phyloP scores from a whole-genome alignment of 2,329 filamentous ascomycete species.

The Gnomoniopsis sp. region DNA sequence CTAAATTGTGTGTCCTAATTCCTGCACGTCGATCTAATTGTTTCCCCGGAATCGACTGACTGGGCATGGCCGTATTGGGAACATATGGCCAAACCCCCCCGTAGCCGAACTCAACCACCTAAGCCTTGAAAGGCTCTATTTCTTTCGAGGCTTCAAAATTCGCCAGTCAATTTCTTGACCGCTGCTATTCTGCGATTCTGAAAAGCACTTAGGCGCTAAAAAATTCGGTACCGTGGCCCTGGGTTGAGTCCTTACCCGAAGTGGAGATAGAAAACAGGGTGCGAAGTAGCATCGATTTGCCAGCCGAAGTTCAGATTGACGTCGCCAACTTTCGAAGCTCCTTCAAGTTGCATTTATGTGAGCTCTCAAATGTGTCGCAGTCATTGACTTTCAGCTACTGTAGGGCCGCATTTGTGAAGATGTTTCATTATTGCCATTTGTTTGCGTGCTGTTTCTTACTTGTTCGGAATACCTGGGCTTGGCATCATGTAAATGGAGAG shows the following conservation, averaged over 20 bases:
- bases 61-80: too few relatives aligned
- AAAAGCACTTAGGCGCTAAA: not conserved
- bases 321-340: not conserved
- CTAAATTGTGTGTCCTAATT: too few relatives aligned
- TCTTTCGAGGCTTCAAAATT: not conserved
- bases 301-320: not conserved
- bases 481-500: not conserved
- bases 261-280: not conserved
- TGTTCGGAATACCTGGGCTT: not conserved
- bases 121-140: not conserved
- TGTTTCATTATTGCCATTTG: not conserved
- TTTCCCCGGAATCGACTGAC: too few relatives aligned
- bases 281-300: not conserved
- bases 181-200: not conserved
- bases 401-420: not conserved
- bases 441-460: not conserved
- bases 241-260: not conserved
- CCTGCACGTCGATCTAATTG: too few relatives aligned
- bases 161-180: not conserved
- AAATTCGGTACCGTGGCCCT: not conserved
- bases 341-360: not conserved
- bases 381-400: not conserved
- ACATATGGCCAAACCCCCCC: too few relatives aligned
- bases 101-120: too few relatives aligned
- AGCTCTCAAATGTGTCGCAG: not conserved